phyloP scores from a whole-genome alignment of 2,329 filamentous ascomycete species.

The Hypoxylon sp. region DNA sequence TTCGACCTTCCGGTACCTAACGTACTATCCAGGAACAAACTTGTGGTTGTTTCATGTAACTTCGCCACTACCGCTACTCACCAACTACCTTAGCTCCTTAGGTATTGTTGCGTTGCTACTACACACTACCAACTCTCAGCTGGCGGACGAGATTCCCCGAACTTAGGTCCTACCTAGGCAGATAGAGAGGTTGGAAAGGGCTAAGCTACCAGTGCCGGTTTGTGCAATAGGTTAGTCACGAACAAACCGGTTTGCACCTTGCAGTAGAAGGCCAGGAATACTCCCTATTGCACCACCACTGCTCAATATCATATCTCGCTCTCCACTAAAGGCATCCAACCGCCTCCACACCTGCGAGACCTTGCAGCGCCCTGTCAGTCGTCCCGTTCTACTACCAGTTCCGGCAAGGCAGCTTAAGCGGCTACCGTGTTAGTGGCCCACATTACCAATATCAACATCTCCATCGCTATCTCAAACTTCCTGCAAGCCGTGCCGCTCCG shows the following conservation, averaged over 20 bases:
- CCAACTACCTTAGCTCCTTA: no score
- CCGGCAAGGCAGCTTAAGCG: slow-evolving; percentile 44
- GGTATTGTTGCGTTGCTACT: not conserved
- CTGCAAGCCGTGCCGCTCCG: slow-evolving; percentile 54
- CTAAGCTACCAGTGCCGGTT: slow-evolving; percentile 15
- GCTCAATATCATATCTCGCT: slow-evolving; percentile 31
- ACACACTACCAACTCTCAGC: not conserved
- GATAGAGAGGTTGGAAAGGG: not conserved
- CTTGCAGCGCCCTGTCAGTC: slow-evolving; percentile 44
- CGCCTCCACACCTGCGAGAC: slow-evolving; percentile 44
- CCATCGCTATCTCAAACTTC: slow-evolving; percentile 47
- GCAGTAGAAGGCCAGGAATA: slow-evolving; percentile 24
- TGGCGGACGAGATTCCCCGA: not conserved
- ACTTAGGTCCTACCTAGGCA: not conserved
- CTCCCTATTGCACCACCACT: slow-evolving; percentile 31
- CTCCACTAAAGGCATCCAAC: slow-evolving; percentile 32
- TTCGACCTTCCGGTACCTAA: slow-evolving; percentile 3
- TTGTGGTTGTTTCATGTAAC: slow-evolving; percentile 20
- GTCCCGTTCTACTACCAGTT: slow-evolving; percentile 45
- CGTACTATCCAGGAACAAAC: slow-evolving; percentile 8
- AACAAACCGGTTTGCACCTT: slow-evolving; percentile 36
- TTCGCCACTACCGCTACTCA: slow-evolving; percentile 14
- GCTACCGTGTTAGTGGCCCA: slow-evolving; percentile 51
- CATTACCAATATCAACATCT: slow-evolving; percentile 51
- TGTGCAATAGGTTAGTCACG: slow-evolving; percentile 11